phyloP scores from a whole-genome alignment of 352 stramenopile species.

The Phytophthora ohioensis region DNA sequence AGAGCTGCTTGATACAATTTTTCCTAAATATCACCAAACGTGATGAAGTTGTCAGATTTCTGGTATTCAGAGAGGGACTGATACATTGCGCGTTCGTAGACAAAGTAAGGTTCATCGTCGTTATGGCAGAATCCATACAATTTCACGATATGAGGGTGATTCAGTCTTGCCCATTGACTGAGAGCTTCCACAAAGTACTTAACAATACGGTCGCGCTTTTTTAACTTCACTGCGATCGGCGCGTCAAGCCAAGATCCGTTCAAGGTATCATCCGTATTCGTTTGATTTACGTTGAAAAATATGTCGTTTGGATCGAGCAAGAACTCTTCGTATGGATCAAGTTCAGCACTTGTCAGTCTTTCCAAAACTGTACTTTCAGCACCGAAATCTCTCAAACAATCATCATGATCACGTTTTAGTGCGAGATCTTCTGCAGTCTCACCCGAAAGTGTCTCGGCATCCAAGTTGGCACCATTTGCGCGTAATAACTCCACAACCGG shows the following conservation, averaged over 20 bases:
- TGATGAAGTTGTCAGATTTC: not conserved
- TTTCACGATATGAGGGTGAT: conserved; percentile 37
- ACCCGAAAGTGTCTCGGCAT: not conserved
- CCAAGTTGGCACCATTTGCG: not conserved
- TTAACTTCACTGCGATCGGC: conserved; percentile 10
- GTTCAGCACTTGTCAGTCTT: not conserved
- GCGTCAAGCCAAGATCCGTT: conserved; percentile 15
- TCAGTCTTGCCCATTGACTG: conserved; percentile 21
- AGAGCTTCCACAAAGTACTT: conserved; percentile 23
- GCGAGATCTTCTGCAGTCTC: conserved; percentile 9
- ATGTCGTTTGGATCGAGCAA: conserved; percentile 13
- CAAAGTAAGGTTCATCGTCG: conserved; percentile 24
- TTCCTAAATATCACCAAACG: conserved; percentile 6
- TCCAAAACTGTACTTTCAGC: no score
- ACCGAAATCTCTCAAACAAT: not conserved
- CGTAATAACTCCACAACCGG: conserved; percentile 5
- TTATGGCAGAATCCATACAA: conserved; percentile 32
- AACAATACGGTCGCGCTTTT: not conserved
- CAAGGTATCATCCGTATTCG: not conserved
- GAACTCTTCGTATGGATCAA: conserved; percentile 4
- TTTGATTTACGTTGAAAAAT: not conserved
- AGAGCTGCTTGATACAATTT: conserved; percentile 35
- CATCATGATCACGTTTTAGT: not conserved
- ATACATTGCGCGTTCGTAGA: conserved; percentile 17
- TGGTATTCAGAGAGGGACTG: conserved; percentile 9